phyloP scores from a whole-genome alignment of 208 protist species.

The Trypanosoma mega region DNA sequence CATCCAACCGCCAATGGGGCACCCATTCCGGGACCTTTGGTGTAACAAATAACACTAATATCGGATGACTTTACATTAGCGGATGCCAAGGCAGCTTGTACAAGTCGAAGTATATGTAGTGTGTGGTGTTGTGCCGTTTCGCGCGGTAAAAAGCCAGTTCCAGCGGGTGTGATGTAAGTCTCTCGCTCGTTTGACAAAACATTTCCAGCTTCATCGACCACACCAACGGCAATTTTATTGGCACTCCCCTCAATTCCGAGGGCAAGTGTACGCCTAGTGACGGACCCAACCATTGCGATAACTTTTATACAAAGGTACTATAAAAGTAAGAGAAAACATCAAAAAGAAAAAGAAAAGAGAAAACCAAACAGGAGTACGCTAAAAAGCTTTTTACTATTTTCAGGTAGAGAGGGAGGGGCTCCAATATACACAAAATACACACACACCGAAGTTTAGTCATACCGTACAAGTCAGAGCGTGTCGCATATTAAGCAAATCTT shows the following conservation, averaged over 20 bases:
- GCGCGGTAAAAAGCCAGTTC: constrained; percentile 98
- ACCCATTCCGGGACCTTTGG: constrained; percentile 98
- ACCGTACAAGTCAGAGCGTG: no score
- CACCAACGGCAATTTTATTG: constrained; percentile 99
- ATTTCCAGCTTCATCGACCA: constrained; percentile 92
- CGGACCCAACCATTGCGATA: not conserved
- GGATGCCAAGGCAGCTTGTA: constrained; percentile 92
- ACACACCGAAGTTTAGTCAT: no score
- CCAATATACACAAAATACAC: no score
- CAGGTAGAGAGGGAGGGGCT: no score
- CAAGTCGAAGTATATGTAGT: constrained; percentile 63
- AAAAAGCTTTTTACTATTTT: no score
- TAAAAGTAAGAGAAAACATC: not conserved
- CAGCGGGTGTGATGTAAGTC: constrained; percentile 97
- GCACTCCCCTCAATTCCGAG: constrained; percentile 99
- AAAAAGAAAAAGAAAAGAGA: constrained; percentile 5
- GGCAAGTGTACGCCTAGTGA: constrained; percentile 43
- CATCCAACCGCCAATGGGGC: constrained; percentile 91
- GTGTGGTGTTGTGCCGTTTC: constrained; percentile 98
- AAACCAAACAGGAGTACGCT: no score
- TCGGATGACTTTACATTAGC: constrained; percentile 83
- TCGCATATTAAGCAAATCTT: no score
- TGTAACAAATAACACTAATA: constrained; percentile 96
- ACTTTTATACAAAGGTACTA: not conserved
- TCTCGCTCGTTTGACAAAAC: constrained; percentile 97